Evolutionary conservation across 768 basidiomycete genomes (phyloP), one percentile per base, ranked within the genome.

Genomic region (Boletus vinaceobasis): DNA sequence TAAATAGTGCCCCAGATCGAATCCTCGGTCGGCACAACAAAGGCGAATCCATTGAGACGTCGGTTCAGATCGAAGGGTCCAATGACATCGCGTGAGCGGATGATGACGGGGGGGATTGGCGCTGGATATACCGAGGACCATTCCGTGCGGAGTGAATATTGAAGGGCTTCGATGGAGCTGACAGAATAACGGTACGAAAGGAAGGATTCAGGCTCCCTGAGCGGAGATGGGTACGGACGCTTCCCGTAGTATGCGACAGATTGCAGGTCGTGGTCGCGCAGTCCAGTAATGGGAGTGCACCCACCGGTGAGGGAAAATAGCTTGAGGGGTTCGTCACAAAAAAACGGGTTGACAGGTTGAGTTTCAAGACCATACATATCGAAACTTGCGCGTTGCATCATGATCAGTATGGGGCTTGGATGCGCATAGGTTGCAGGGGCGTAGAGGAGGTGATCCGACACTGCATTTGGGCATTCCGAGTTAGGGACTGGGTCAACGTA

Each of bases 41-140:
- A 56, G 4, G 56, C 56, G 1, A 10, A 50, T 10, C 60, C 58
- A 40, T 59, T 19, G 27, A 6, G 3, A 23, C 56, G 48, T 39
- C 27, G 49, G 10, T 0, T 4, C 13, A 68, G 33, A 15, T 11
- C 0, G 17, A n/a, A 21, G 1, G 47, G 46, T n/a, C 47, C 58
- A 3, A 67, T 1, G 43, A 65, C 13, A 35, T 69, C 69, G 14
- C 11, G 13, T 4, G 19, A 9, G 8, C 58, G 59, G 38, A 69
- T 26, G 6, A 71, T 53, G 26, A 69, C 44, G 7, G 55, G 49
- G 0, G 65, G 69, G 5, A 69, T 59, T 3, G 67, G 69, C 1
- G 35, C 0, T 6, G 64, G 69, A 47, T 32, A 55, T 0, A 60
- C 64, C 4, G 13, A 33, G 19, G 3, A 26, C 57, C 58, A 64